Conservation (phyloP, 345 rosid species). For the Salix udensis region DNA sequence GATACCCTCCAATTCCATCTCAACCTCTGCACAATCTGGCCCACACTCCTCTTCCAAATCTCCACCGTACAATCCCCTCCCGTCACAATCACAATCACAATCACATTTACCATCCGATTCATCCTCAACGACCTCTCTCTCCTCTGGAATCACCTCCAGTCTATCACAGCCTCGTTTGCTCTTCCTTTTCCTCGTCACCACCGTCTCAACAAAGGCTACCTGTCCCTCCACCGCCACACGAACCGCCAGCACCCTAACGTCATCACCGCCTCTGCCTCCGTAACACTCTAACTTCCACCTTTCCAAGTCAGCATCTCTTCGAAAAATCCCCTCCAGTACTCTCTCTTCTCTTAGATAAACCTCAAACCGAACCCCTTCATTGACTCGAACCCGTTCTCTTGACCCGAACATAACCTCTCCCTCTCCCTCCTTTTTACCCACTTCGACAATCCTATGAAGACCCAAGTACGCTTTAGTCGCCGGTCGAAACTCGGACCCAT, state of each 20-base stretch:
- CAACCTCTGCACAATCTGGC: conserved; percentile 33
- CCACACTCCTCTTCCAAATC: conserved; percentile 15
- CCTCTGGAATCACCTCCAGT: conserved; percentile 84
- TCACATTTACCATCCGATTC: conserved; percentile 27
- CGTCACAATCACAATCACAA: conserved; percentile 33
- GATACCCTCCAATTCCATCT: conserved; percentile 47
- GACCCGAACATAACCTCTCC: conserved; percentile 52
- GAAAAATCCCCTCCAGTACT: conserved; percentile 53
- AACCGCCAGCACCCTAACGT: conserved; percentile 25
- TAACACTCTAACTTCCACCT: conserved; percentile 47
- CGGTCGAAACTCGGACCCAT: conserved; percentile 59
- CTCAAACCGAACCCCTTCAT: conserved; percentile 68
- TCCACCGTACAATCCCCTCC: conserved; percentile 16
- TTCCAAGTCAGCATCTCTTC: conserved; percentile 53
- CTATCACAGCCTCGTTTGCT: conserved; percentile 20
- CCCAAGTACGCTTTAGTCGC: conserved; percentile 56
- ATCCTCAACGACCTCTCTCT: conserved; percentile 35
- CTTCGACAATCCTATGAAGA: conserved; percentile 50
- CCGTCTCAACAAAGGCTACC: conserved; percentile 42
- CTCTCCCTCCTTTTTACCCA: conserved; percentile 21
- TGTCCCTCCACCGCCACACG: conserved; percentile 63
- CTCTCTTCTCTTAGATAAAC: conserved; percentile 60
- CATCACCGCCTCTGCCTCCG: neutral
- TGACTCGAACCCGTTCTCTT: conserved; percentile 50
- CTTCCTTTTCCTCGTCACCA: conserved; percentile 35